Evolutionary conservation across 1,284 basidiomycete species (phyloP).

Genomic region (Cutaneotrichosporon cavernicola): DNA sequence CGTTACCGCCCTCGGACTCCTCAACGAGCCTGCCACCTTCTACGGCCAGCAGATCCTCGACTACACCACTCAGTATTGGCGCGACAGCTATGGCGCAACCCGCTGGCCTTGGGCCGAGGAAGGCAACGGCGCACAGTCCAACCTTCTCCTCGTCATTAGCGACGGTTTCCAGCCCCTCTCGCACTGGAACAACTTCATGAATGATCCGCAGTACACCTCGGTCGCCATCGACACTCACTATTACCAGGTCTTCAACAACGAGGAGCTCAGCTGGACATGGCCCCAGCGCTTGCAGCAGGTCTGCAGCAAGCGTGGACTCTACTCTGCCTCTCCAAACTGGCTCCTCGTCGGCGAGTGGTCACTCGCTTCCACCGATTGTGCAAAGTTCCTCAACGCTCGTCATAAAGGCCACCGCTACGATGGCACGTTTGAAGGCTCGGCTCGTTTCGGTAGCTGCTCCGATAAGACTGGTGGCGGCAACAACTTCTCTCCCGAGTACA

Average conservation of each 20-base stretch:
- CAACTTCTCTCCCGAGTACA: conserved; percentile 70
- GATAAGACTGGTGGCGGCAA: conserved; percentile 69
- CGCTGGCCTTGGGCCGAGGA: conserved; percentile 62
- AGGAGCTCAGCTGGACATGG: conserved; percentile 60
- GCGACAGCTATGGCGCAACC: conserved; percentile 61
- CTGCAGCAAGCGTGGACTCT: conserved; percentile 58
- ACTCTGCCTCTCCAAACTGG: conserved; percentile 64
- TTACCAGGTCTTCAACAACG: conserved; percentile 73
- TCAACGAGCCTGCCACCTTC: conserved; percentile 76
- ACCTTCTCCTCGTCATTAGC: conserved; percentile 63
- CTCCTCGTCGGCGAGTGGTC: conserved; percentile 78
- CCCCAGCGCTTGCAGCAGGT: conserved; percentile 64
- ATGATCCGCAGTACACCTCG: conserved; percentile 58
- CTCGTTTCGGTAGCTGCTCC: conserved; percentile 67
- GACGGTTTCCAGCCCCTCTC: conserved; percentile 80
- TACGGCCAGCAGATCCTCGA: conserved; percentile 60
- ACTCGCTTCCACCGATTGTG: conserved; percentile 59
- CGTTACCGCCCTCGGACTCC: conserved; percentile 59
- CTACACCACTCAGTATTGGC: conserved; percentile 67
- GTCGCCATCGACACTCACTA: conserved; percentile 82
- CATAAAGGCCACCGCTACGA: conserved; percentile 52
- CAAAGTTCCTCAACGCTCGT: conserved; percentile 20
- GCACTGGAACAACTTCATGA: conserved; percentile 71
- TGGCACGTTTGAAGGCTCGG: conserved; percentile 68
- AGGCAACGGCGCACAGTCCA: conserved; percentile 34